Percentiles rank a stretch among this genome's conserved stretches.
Evolutionary conservation across 2,329 filamentous ascomycete genomes (phyloP).

Genomic region (Clonostachys rosea): DNA sequence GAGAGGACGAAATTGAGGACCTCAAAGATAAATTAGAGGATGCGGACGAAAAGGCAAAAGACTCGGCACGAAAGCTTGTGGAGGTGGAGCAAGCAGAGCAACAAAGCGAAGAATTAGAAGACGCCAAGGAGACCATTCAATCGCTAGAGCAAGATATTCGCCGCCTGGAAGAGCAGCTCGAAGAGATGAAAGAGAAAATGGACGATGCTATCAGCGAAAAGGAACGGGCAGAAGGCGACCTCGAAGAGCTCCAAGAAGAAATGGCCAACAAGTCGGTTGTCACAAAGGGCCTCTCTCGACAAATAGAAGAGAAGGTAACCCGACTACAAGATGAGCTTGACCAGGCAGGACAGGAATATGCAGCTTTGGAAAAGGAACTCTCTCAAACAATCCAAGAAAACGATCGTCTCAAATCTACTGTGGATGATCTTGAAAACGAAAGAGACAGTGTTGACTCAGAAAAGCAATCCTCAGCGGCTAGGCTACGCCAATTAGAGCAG

Average conservation of each 20-base stretch:
- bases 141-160: conserved; percentile 52
- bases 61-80: conserved; percentile 40
- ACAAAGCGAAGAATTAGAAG: conserved; percentile 44
- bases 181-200: conserved; percentile 34
- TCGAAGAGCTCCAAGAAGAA: conserved; percentile 68
- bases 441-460: conserved; percentile 20
- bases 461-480: conserved; percentile 32
- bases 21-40: conserved; percentile 52
- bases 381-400: conserved; percentile 40
- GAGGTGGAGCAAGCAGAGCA: conserved; percentile 55
- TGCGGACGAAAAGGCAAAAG: conserved; percentile 54
- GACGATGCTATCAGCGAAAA: conserved; percentile 50
- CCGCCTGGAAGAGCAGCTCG: conserved; percentile 48
- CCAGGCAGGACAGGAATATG: conserved; percentile 40
- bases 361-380: conserved; percentile 46
- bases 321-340: conserved; percentile 65
- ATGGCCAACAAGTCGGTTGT: conserved; percentile 75
- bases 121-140: conserved; percentile 53
- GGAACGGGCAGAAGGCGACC: conserved; percentile 51
- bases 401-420: conserved; percentile 34
- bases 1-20: conserved; percentile 70
- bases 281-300: conserved; percentile 68
- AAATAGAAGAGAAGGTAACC: conserved; percentile 66
- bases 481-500: conserved; percentile 50
- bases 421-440: conserved; percentile 30